Percentiles rank a stretch among this genome's conserved stretches.
phyloP scores from a whole-genome alignment of 257 asterid genomes.

The Solanum verrucosum region DNA sequence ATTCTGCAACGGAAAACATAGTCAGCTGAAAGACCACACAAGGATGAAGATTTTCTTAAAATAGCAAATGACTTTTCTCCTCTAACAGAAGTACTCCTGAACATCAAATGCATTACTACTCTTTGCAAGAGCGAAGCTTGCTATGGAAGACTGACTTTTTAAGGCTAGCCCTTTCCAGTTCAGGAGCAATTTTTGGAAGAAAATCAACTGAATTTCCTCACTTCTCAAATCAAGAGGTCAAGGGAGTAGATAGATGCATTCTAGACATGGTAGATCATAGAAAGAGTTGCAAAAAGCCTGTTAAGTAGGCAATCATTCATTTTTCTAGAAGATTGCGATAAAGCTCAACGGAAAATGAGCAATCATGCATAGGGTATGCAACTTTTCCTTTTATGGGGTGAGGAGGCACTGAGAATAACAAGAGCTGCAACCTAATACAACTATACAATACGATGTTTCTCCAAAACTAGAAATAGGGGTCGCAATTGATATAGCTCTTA shows the following conservation, averaged over 20 bases:
- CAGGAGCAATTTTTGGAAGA: neutral
- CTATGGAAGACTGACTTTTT: neutral
- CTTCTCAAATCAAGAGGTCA: neutral
- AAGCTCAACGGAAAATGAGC: neutral
- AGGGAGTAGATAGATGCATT: neutral
- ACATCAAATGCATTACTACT: neutral
- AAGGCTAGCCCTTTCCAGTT: neutral
- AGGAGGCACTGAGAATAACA: neutral
- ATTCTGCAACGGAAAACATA: slow-evolving; percentile 40
- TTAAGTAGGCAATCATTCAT: neutral
- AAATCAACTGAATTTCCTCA: neutral
- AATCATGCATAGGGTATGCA: neutral
- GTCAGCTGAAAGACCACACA: neutral
- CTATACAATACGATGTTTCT: neutral
- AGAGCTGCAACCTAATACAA: neutral
- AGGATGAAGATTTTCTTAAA: neutral
- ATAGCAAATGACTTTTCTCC: neutral
- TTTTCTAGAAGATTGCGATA: neutral
- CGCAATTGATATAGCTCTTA: neutral
- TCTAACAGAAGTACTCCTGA: neutral
- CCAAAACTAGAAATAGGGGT: neutral
- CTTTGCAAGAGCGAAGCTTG: neutral
- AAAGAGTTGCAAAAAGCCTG: neutral
- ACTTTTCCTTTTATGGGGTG: neutral
- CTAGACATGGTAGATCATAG: neutral